phyloP scores from a whole-genome alignment of 2,329 filamentous ascomycete genomes.

The Fusarium veterinarium region DNA sequence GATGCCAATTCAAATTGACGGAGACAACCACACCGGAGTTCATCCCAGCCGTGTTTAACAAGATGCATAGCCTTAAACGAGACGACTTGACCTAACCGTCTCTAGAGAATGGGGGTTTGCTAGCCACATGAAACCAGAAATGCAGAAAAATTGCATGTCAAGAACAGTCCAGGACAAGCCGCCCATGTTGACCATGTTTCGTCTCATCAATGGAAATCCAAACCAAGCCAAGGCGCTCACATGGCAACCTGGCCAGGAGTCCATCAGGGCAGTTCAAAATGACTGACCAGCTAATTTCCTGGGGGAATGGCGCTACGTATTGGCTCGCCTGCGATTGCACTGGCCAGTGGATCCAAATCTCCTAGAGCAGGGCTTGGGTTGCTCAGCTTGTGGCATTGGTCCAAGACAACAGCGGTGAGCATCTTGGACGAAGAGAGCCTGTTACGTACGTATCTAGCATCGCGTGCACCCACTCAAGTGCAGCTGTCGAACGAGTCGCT shows the following conservation, averaged over 20 bases:
- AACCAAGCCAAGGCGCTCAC: slow-evolving; percentile 25
- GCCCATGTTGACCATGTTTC: slow-evolving; percentile 28
- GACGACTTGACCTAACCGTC: neutral
- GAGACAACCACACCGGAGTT: neutral
- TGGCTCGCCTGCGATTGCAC: slow-evolving; percentile 35
- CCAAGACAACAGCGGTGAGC: slow-evolving; percentile 43
- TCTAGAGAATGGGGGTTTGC: neutral
- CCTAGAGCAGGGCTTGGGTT: slow-evolving; percentile 37
- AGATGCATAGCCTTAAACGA: neutral
- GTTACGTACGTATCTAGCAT: slow-evolving; percentile 32
- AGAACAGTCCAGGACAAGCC: neutral
- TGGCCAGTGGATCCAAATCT: slow-evolving; percentile 42
- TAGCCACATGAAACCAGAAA: slow-evolving; percentile 8
- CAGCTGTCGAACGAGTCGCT: slow-evolving; percentile 37
- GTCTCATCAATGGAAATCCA: slow-evolving; percentile 22
- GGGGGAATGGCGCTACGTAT: slow-evolving; percentile 36
- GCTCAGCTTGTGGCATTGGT: slow-evolving; percentile 33
- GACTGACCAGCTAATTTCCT: slow-evolving; percentile 44
- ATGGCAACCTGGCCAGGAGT: slow-evolving; percentile 38
- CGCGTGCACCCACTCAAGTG: slow-evolving; percentile 34
- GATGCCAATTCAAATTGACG: neutral
- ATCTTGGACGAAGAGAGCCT: slow-evolving; percentile 20
- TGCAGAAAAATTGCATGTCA: slow-evolving; percentile 10
- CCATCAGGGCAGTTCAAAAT: slow-evolving; percentile 22
- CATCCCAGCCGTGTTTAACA: neutral